These are phyloP conservation scores for Thalia dealbata DNA, from an alignment of 176 grass and related monocot species.

Conservation along the genomic window DNA sequence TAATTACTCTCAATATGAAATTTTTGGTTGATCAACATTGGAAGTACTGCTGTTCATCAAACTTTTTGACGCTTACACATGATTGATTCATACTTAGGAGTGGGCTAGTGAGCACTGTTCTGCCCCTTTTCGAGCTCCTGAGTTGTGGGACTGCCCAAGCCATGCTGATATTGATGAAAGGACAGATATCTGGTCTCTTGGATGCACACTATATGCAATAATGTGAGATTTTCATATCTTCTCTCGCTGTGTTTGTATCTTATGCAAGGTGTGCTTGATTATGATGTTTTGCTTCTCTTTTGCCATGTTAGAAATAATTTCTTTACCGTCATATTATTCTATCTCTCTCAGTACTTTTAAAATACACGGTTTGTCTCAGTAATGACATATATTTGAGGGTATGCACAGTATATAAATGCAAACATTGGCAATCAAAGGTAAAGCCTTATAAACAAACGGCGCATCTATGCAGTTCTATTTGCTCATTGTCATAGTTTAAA, in stretches of 20 bases:
- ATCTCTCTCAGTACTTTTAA: background rate
- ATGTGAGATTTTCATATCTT: constrained; percentile 45
- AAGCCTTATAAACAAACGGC: too few species aligned
- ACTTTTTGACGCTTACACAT: background rate
- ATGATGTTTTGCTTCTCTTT: background rate
- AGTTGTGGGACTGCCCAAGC: constrained; percentile 92
- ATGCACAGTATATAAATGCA: too few species aligned
- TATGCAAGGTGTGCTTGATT: background rate
- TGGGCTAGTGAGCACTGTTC: constrained; percentile 95
- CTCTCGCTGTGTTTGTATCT: background rate
- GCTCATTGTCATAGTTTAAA: too few species aligned
- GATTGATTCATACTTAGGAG: constrained; percentile 38
- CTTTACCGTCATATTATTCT: background rate
- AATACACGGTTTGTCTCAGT: background rate
- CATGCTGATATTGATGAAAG: constrained; percentile 79
- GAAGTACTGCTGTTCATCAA: background rate
- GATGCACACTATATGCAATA: constrained; percentile 89
- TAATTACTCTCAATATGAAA: background rate
- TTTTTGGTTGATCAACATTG: background rate
- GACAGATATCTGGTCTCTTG: constrained; percentile 93
- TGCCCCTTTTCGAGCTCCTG: constrained; percentile 83
- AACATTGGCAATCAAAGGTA: too few species aligned
- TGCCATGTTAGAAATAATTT: background rate
- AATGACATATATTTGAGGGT: too few species aligned
- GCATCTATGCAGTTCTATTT: too few species aligned